phyloP scores from a whole-genome alignment of 139 green algal species.

The Coelastrella sp. region DNA sequence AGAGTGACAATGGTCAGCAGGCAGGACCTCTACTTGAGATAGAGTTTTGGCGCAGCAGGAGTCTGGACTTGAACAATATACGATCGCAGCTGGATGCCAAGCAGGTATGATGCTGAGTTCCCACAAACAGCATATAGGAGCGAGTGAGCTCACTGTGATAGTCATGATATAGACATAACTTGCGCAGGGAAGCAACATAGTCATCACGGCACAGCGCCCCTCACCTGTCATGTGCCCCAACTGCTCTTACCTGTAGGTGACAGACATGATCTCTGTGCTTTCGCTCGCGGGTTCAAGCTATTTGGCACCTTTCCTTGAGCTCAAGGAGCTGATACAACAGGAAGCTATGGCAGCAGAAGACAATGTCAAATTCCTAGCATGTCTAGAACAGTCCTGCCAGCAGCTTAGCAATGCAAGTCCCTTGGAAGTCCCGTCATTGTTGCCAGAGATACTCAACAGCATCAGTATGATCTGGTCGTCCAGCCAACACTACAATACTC shows the following conservation, averaged over 20 bases:
- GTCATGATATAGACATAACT: too few relatives aligned
- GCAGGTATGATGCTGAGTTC: conserved; percentile 38
- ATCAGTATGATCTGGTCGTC: conserved; percentile 91
- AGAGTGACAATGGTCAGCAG: conserved; percentile 51
- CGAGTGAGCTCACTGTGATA: too few relatives aligned
- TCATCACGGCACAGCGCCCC: too few relatives aligned
- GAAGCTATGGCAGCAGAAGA: conserved; percentile 85
- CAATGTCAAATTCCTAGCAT: conserved; percentile 86
- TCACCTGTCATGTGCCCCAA: neutral
- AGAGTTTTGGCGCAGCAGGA: conserved; percentile 86
- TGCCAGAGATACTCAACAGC: conserved; percentile 82
- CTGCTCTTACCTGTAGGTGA: conserved; percentile 33
- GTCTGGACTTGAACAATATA: conserved; percentile 81
- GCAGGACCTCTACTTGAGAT: conserved; percentile 86
- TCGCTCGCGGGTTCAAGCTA: conserved; percentile 81
- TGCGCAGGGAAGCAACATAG: too few relatives aligned
- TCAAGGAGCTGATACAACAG: conserved; percentile 79
- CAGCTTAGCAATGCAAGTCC: conserved; percentile 56
- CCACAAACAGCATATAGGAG: too few relatives aligned
- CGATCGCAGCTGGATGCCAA: conserved; percentile 76
- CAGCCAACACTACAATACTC: conserved; percentile 88
- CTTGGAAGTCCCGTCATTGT: conserved; percentile 72
- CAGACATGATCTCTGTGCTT: conserved; percentile 75
- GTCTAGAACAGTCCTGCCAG: conserved; percentile 83
- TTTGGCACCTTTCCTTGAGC: conserved; percentile 79